Conservation (phyloP, 2,329 filamentous ascomycete species). For the Basipetospora chlamydospora region DNA sequence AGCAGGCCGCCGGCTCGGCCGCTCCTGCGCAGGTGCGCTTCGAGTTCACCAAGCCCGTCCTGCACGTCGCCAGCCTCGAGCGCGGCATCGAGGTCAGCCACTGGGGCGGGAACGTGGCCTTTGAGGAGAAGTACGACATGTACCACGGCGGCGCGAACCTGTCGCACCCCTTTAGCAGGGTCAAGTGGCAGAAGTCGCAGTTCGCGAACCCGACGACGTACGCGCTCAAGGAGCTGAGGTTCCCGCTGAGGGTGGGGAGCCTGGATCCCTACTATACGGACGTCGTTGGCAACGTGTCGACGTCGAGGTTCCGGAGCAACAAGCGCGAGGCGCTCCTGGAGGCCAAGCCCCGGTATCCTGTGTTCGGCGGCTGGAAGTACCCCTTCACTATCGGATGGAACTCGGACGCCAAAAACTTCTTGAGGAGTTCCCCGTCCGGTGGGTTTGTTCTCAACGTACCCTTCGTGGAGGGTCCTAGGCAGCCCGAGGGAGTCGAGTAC, state of each 20-base stretch:
- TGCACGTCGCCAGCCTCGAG: slow-evolving; percentile 64
- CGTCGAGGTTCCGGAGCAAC: slow-evolving; percentile 69
- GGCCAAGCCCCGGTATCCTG: slow-evolving; percentile 84
- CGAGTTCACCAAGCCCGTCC: slow-evolving; percentile 87
- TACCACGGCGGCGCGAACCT: slow-evolving; percentile 75
- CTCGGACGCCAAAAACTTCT: slow-evolving; percentile 60
- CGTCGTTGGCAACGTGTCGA: slow-evolving; percentile 93
- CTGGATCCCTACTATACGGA: slow-evolving; percentile 89
- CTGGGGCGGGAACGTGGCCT: slow-evolving; percentile 93
- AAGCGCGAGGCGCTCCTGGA: slow-evolving; percentile 71
- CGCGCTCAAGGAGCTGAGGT: slow-evolving; percentile 68
- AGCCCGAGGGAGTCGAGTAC: slow-evolving; percentile 74
- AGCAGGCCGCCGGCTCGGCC: slow-evolving; percentile 62
- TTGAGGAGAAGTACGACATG: slow-evolving; percentile 85
- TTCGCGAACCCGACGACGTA: slow-evolving; percentile 66
- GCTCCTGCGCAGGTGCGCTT: slow-evolving; percentile 71
- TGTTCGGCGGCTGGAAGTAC: slow-evolving; percentile 97
- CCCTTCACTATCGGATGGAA: slow-evolving; percentile 97
- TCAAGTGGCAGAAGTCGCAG: slow-evolving; percentile 56
- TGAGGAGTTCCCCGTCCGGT: slow-evolving; percentile 52
- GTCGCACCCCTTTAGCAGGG: slow-evolving; percentile 56
- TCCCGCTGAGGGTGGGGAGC: slow-evolving; percentile 67
- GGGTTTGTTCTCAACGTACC: slow-evolving; percentile 81
- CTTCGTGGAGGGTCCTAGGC: slow-evolving; percentile 84
- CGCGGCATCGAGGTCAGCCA: slow-evolving; percentile 91